phyloP scores from a whole-genome alignment of 2,329 filamentous ascomycete genomes.

The Xylariales sp. region DNA sequence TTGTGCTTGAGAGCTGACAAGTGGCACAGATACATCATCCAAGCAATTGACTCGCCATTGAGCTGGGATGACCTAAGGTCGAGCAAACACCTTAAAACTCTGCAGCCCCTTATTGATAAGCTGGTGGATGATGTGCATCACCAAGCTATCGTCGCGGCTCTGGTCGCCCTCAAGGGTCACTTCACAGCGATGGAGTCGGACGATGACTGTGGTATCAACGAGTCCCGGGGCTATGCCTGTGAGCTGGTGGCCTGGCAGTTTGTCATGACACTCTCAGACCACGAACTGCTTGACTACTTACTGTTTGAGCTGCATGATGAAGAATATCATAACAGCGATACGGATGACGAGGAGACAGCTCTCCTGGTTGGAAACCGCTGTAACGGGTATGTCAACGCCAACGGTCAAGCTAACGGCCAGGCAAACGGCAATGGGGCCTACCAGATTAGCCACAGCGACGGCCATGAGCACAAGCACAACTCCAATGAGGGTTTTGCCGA shows the following conservation, averaged over 20 bases:
- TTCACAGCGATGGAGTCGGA: slow-evolving; percentile 1
- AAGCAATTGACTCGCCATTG: slow-evolving; percentile 1
- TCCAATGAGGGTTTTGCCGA: background rate
- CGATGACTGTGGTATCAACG: slow-evolving; percentile 2
- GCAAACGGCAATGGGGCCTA: too few species aligned
- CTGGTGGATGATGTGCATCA: background rate
- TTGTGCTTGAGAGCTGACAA: too few species aligned
- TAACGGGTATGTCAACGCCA: background rate
- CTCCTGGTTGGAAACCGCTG: background rate
- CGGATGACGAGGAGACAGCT: background rate
- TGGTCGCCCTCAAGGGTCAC: slow-evolving; percentile 1
- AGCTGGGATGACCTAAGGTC: slow-evolving; percentile 1
- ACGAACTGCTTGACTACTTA: slow-evolving; percentile 2
- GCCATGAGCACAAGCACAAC: background rate
- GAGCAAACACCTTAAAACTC: slow-evolving; percentile 2
- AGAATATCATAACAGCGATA: background rate
- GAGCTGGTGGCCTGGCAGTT: slow-evolving; percentile 2
- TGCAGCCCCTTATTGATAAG: slow-evolving; percentile 1
- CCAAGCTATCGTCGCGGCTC: slow-evolving; percentile 1
- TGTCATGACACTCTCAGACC: slow-evolving; percentile 1
- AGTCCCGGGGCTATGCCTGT: slow-evolving; percentile 1
- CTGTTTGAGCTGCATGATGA: slow-evolving; percentile 1
- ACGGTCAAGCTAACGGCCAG: too few species aligned
- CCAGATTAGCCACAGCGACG: too few species aligned
- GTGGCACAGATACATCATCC: slow-evolving; percentile 2